Percentiles rank a stretch among this genome's conserved stretches.
phyloP scores from a whole-genome alignment of 108 stramenopile genomes.

The Nannochloropsis gaditana region DNA sequence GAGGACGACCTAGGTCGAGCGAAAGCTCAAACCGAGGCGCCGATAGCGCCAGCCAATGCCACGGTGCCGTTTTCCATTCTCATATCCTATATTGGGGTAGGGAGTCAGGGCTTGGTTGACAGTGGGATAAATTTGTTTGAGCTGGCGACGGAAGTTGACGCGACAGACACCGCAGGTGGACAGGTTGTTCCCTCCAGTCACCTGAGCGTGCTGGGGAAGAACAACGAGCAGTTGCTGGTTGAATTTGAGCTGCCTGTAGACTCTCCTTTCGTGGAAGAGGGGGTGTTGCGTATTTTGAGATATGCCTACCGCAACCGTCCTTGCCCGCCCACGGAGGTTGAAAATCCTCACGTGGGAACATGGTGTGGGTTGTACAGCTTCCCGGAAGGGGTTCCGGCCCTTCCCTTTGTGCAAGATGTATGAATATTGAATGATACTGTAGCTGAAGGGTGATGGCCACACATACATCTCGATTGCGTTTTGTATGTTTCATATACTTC shows the following conservation, averaged over 20 bases:
- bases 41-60: neutral
- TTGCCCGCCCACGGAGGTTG: neutral
- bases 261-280: neutral
- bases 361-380: neutral
- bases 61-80: neutral
- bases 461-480: too few relatives aligned
- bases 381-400: neutral
- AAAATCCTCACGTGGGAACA: neutral
- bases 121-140: neutral
- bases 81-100: neutral
- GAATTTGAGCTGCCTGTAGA: neutral
- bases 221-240: constrained; percentile 6
- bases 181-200: neutral
- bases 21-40: too few relatives aligned
- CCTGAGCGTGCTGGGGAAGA: neutral
- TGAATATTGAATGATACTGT: too few relatives aligned
- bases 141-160: neutral
- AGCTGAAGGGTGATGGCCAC: too few relatives aligned
- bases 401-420: neutral
- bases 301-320: neutral
- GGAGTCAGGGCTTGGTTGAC: constrained; percentile 1
- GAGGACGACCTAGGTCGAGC: neutral
- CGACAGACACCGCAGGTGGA: neutral
- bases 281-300: neutral
- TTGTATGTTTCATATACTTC: too few relatives aligned